A percentile compares a stretch with the other conserved stretches of the same genome.
Evolutionary conservation across 2,329 filamentous ascomycete species (phyloP).

Genomic region (Aspergillus sp.): DNA sequence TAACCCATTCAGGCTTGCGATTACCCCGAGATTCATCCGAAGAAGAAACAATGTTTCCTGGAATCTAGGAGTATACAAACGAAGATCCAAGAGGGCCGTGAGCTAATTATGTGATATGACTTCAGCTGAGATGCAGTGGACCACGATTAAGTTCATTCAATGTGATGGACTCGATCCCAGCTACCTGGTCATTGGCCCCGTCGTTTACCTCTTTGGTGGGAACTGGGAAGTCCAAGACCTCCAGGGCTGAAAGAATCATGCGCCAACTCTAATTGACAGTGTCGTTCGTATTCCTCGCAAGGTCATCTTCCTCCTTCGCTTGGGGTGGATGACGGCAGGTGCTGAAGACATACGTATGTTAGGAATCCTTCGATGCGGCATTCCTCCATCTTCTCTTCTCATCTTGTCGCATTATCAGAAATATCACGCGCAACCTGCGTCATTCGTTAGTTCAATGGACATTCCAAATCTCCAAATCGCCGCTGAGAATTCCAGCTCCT

Average conservation of each 20-base stretch:
- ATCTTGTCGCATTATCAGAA: neutral
- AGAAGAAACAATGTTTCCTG: neutral
- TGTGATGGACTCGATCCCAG: conserved; percentile 13
- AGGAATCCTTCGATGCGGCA: neutral
- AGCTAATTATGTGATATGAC: neutral
- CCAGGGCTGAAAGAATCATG: conserved; percentile 12
- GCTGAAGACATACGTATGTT: neutral
- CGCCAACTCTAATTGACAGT: neutral
- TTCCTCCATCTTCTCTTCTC: neutral
- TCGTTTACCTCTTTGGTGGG: neutral
- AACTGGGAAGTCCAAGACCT: neutral
- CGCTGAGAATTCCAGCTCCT: neutral
- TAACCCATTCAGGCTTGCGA: neutral
- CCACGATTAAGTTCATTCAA: neutral
- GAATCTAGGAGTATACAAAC: neutral
- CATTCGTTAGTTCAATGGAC: neutral
- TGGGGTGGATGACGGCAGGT: neutral
- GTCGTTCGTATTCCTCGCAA: neutral
- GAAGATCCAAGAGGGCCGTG: neutral
- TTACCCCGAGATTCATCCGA: neutral
- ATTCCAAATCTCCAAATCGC: neutral
- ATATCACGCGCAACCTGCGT: neutral
- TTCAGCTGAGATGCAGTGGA: neutral
- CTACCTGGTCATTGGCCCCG: conserved; percentile 21
- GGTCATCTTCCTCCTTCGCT: neutral